These are phyloP conservation scores for Nitzschia palea DNA, from an alignment of 108 stramenopile genomes.

Conservation along the genomic window DNA sequence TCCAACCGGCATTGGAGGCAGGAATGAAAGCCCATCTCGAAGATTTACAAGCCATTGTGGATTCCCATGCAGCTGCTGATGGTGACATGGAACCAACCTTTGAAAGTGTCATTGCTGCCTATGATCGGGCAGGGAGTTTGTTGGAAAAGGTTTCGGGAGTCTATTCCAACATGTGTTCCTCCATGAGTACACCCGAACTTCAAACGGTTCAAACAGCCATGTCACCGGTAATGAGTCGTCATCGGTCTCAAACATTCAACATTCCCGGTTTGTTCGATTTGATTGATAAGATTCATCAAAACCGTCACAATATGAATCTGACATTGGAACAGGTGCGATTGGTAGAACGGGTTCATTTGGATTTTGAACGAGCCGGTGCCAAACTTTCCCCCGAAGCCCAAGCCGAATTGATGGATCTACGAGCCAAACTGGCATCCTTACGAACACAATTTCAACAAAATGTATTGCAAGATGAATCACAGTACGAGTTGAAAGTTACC, in stretches of 20 bases:
- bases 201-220: slow-evolving; percentile 57
- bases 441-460: slow-evolving; percentile 70
- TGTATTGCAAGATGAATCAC: slow-evolving; percentile 72
- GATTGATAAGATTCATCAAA: slow-evolving; percentile 45
- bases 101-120: slow-evolving; percentile 52
- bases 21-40: slow-evolving; percentile 55
- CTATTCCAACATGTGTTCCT: slow-evolving; percentile 52
- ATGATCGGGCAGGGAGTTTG: slow-evolving; percentile 51
- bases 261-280: slow-evolving; percentile 74
- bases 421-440: slow-evolving; percentile 66
- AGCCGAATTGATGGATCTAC: slow-evolving; percentile 61
- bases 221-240: slow-evolving; percentile 55
- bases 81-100: slow-evolving; percentile 38
- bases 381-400: slow-evolving; percentile 46
- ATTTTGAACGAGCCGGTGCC: slow-evolving; percentile 70
- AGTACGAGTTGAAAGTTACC: slow-evolving; percentile 57
- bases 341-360: slow-evolving; percentile 68
- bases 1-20: slow-evolving; percentile 49
- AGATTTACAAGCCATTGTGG: slow-evolving; percentile 57
- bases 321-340: slow-evolving; percentile 55
- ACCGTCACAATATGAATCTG: slow-evolving; percentile 36
- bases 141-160: slow-evolving; percentile 40
- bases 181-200: slow-evolving; percentile 54
- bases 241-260: slow-evolving; percentile 39
- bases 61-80: slow-evolving; percentile 9